Evolutionary conservation across 768 basidiomycete genomes (phyloP).

Genomic region (Phlegmacium glaucopus): DNA sequence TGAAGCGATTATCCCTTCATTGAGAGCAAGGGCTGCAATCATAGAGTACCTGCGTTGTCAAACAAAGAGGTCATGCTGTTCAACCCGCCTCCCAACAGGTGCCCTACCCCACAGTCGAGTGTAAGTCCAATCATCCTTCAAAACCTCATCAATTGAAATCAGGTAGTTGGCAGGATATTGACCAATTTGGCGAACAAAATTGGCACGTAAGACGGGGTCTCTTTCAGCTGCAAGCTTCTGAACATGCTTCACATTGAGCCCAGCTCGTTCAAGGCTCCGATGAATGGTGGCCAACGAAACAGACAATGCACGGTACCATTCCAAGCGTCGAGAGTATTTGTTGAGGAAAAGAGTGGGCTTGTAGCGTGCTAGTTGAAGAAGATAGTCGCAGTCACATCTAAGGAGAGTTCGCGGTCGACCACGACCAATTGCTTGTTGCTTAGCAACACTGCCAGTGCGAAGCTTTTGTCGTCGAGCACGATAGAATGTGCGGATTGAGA

Average conservation of each 20-base stretch:
- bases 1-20: conserved; percentile 19
- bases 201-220: conserved; percentile 10
- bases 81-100: conserved; percentile 9
- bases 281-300: conserved; percentile 19
- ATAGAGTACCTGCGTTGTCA: conserved; percentile 14
- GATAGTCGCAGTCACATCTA: conserved; percentile 11
- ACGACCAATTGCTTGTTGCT: conserved; percentile 11
- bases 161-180: conserved; percentile 16
- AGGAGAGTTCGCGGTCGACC: conserved; percentile 14
- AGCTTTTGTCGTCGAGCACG: not conserved
- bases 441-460: conserved; percentile 12
- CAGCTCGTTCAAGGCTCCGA: conserved; percentile 12
- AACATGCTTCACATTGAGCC: conserved; percentile 17
- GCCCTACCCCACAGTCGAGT: conserved; percentile 18
- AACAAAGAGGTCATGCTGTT: conserved; percentile 18
- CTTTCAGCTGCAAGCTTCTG: conserved; percentile 22
- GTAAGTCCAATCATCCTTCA: conserved; percentile 25
- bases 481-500: conserved; percentile 9
- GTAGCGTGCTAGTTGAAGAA: conserved; percentile 14
- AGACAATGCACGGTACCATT: conserved; percentile 5
- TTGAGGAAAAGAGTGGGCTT: conserved; percentile 20
- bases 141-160: conserved; percentile 22
- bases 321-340: conserved; percentile 10
- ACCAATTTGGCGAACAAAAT: conserved; percentile 15
- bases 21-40: conserved; percentile 16